Conservation (phyloP, 345 rosid genomes). For the Eucalyptus marginata region DNA sequence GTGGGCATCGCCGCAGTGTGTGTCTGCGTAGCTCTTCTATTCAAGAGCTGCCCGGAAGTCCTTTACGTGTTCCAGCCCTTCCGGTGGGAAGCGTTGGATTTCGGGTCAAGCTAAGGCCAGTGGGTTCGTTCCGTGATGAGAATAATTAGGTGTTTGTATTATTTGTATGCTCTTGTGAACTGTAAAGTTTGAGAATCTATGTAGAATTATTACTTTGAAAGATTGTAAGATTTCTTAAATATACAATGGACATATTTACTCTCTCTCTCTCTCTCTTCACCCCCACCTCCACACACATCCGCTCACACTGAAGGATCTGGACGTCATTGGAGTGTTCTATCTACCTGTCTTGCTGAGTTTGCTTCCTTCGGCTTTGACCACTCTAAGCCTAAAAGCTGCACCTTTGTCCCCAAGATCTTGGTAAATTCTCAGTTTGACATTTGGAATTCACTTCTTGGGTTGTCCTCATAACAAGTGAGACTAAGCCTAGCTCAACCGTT, state of each 20-base stretch:
- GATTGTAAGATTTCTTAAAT: not conserved
- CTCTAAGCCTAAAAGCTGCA: not conserved
- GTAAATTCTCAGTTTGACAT: not conserved
- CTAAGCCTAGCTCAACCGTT: not conserved
- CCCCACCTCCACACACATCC: not conserved
- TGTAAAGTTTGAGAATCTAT: not conserved
- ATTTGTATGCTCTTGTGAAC: not conserved
- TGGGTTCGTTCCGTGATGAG: not conserved
- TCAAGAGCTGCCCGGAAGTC: constrained; percentile 95
- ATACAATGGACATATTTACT: not conserved
- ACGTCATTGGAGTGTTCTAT: not conserved
- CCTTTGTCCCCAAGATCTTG: not conserved
- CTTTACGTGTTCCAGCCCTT: constrained; percentile 82
- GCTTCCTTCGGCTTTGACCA: not conserved
- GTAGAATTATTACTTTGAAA: not conserved
- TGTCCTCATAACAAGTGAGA: not conserved
- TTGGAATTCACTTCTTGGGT: not conserved
- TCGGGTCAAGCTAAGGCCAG: constrained; percentile 20
- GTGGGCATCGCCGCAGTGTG: constrained; percentile 96
- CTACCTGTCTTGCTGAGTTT: not conserved
- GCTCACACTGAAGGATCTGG: not conserved
- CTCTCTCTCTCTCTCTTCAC: not conserved
- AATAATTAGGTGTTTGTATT: not conserved
- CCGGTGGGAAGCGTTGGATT: constrained; percentile 93
- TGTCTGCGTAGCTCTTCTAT: constrained; percentile 91